Evolutionary conservation across 371 early-diverging fungal species (phyloP), one percentile per base, ranked within the genome.

Genomic region (Amoeboaphelidium protococcarum): DNA sequence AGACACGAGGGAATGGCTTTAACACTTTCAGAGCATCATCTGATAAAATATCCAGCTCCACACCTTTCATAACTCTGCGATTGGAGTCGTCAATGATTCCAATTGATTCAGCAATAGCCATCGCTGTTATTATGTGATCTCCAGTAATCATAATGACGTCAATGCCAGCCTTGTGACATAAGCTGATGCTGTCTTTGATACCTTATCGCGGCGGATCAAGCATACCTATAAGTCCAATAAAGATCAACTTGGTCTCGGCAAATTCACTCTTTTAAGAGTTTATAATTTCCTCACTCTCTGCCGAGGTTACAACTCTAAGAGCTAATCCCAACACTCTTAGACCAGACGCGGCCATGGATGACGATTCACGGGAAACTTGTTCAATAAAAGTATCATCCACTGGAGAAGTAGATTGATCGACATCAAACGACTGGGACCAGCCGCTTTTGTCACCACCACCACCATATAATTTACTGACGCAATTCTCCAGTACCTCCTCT

Each of bases 261-360:
- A 16, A 3, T 3, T 46, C 22, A 4, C 4, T n/a, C 10, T 6
- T 13, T 19, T 42, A 16, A 19, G 22, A 42, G 21, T 42, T 19
- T 16, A 19, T 42, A 19, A 22, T 42, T 12, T 10, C 10, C 13
- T 42, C 4, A n/a, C 6, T 54, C 13, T 69, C 61, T 1, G 56
- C 52, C 12, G 62, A 66, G 2, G 53, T 52, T 31, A 65, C 46
- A 44, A 54, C 58, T 3, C 87, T 85, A 57, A 63, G 71, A 0
- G 89, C 91, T 49, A 80, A 71, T 13, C 77, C 78, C 2, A 94
- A 60, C n/a, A 90, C 81, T 40, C 95, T 79, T 46, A 94, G 64
- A 2, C 95, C 95, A 44, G 71, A 69, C 2, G 65, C 52, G 23
- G 89, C 71, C 63, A 85, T 72, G 37, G 76, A 72, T 44, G 69